Evolutionary conservation across 2,329 filamentous ascomycete species (phyloP).

Genomic region (Fusarium coffeatum): DNA sequence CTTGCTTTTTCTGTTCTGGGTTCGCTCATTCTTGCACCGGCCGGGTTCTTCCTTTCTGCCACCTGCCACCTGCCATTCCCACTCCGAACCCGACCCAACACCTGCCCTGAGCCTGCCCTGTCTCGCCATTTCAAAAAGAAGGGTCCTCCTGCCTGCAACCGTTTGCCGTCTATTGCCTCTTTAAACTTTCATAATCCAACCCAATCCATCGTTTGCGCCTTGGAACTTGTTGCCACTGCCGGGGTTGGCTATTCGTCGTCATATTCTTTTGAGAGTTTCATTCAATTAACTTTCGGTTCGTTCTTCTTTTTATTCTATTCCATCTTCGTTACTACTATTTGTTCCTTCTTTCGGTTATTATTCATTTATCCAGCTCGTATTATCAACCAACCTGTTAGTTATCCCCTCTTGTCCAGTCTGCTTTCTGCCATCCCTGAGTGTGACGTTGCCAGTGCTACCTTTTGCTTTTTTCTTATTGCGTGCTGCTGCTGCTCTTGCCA

Average conservation of each 20-base stretch:
- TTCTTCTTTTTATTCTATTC: constrained; percentile 10
- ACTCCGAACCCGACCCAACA: constrained; percentile 23
- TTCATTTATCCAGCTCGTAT: background rate
- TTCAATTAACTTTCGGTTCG: constrained; percentile 16
- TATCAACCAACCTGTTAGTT: constrained; percentile 15
- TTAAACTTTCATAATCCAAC: constrained; percentile 21
- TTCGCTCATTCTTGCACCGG: constrained; percentile 30
- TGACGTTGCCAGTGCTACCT: constrained; percentile 29
- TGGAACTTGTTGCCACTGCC: constrained; percentile 36
- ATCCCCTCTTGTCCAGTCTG: constrained; percentile 9
- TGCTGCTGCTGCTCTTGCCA: constrained; percentile 11
- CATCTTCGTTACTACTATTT: constrained; percentile 8
- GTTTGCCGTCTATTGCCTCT: constrained; percentile 31
- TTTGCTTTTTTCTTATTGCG: constrained; percentile 14
- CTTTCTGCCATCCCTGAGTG: constrained; percentile 14
- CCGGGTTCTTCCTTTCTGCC: constrained; percentile 35
- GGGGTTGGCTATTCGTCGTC: constrained; percentile 34
- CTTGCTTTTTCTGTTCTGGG: constrained; percentile 31
- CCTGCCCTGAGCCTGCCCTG: constrained; percentile 20
- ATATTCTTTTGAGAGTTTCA: constrained; percentile 22
- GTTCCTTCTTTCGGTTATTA: background rate
- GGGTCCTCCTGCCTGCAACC: constrained; percentile 35
- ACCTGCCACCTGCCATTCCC: constrained; percentile 28
- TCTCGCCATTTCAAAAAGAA: constrained; percentile 30
- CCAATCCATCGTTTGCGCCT: constrained; percentile 31